Base-by-base conservation (phyloP, 106 monocot genomes). In the Allium cepa region DNA sequence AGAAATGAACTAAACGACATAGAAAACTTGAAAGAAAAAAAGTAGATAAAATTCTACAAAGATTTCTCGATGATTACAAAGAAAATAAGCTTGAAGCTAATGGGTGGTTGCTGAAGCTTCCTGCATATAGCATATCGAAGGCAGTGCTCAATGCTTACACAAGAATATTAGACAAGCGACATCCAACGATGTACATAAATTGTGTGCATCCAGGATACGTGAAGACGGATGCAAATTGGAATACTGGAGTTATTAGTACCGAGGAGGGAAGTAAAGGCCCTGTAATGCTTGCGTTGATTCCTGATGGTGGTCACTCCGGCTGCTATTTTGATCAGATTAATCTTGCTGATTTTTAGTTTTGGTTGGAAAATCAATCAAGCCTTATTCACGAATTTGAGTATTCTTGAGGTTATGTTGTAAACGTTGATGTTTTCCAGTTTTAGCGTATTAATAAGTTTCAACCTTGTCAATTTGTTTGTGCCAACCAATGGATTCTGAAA, bases 71-170 rank as follows among this genome's bases (percentile, higher is more conserved):
- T 49, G 87, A 81, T 72, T 58, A 75, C 13, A 81, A 88, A 73
- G 52, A 57, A 1, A 75, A 71, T 10, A 66, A 50, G 63, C 76
- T 84, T 14, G 75, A 87, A 48, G 63, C 17, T 7, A 56, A 63
- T 4, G 87, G 83, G 11, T 87, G 87, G 87, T 68, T 83, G 8
- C 68, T 28, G 60, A 78, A 78, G 80, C 56, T 83, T 57, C 80
- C 83, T 1, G 62, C 87, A 7, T 87, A 87, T 71, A 87, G 75
- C 61, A 75, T 83, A 11, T 87, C 87, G 22, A 87, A 87, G 66
- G 65, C 53, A n/a, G 83, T 52, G 60, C 17, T 81, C 57, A 85
- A 85, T 59, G 77, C 78, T 9, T 87, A 87, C 64, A 80, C 87
- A 22, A 75, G 87, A 55, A 64, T 87, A 27, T 58, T 87, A 7